These are phyloP conservation scores for Lablab purpureus DNA, from an alignment of 306 rosid species.

Conservation along the genomic window DNA sequence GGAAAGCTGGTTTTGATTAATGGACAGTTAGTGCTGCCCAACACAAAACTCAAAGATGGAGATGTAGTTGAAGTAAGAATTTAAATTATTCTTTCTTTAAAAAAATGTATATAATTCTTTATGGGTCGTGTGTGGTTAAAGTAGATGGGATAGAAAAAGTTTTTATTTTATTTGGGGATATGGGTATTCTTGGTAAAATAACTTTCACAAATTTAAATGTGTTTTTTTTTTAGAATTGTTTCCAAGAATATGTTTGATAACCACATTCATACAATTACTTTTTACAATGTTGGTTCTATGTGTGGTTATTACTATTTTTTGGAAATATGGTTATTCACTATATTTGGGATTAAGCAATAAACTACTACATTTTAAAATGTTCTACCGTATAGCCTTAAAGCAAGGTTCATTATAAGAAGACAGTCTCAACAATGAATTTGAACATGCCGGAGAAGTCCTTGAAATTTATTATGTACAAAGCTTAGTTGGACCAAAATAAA, in stretches of 20 bases:
- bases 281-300: slow-evolving; percentile 5
- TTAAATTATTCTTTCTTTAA: slow-evolving; percentile 42
- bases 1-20: slow-evolving; percentile 87
- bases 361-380: slow-evolving; percentile 4
- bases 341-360: slow-evolving; percentile 6
- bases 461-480: too few relatives aligned
- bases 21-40: slow-evolving; percentile 80
- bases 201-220: not conserved
- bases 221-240: slow-evolving; percentile 13
- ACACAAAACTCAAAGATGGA: slow-evolving; percentile 88
- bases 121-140: slow-evolving; percentile 8
- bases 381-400: too few relatives aligned
- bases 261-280: slow-evolving; percentile 15
- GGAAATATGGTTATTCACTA: not conserved
- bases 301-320: slow-evolving; percentile 1
- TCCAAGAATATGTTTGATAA: slow-evolving; percentile 33
- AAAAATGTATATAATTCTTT: slow-evolving; percentile 52
- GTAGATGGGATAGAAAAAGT: slow-evolving; percentile 31
- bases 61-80: slow-evolving; percentile 91
- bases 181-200: slow-evolving; percentile 9
- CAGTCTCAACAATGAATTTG: not conserved
- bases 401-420: too few relatives aligned
- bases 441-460: not conserved
- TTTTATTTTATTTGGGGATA: not conserved
- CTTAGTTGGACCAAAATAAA: too few relatives aligned